Evolutionary conservation across 176 grass and related monocot species (phyloP).

Genomic region (Aegilops speltoides): DNA sequence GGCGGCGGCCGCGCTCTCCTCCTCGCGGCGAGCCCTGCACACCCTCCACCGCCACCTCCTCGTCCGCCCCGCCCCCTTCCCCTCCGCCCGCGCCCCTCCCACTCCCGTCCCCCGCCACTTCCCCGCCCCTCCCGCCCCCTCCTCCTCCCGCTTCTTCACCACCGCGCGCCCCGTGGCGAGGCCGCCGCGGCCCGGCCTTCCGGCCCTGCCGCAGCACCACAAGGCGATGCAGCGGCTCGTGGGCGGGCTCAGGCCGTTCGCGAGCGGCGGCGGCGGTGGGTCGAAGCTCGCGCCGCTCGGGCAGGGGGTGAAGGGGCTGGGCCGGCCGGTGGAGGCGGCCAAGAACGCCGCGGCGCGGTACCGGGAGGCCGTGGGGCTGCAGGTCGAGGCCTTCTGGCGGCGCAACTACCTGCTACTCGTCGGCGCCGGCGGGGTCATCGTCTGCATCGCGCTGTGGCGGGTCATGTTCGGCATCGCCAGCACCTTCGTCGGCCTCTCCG

Average conservation of each 20-base stretch:
- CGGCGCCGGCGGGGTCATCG: constrained; percentile 53
- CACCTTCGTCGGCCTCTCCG: constrained; percentile 89
- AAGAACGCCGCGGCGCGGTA: constrained; percentile 56
- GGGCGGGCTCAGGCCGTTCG: constrained; percentile 25
- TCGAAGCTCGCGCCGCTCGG: constrained; percentile 49
- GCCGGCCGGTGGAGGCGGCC: constrained; percentile 50
- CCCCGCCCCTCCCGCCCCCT: neutral
- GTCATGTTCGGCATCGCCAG: constrained; percentile 89
- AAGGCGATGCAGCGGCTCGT: neutral
- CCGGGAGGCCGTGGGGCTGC: constrained; percentile 61
- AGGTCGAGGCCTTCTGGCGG: constrained; percentile 90
- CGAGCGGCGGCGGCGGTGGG: constrained; percentile 1
- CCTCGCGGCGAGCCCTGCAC: constrained; percentile 42
- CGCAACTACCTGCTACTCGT: constrained; percentile 77
- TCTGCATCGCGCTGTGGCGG: constrained; percentile 86
- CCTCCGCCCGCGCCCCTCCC: neutral
- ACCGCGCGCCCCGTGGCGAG: constrained; percentile 13
- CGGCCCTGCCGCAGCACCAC: neutral
- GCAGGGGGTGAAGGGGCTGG: constrained; percentile 62
- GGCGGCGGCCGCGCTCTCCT: constrained; percentile 42
- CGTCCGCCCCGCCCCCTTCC: constrained; percentile 5
- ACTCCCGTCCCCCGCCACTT: neutral
- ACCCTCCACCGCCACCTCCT: constrained; percentile 36
- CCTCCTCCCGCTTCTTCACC: constrained; percentile 35
- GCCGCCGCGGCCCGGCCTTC: neutral